Base-by-base conservation (phyloP, 129 eudicot genomes). In the Logfia minima region DNA sequence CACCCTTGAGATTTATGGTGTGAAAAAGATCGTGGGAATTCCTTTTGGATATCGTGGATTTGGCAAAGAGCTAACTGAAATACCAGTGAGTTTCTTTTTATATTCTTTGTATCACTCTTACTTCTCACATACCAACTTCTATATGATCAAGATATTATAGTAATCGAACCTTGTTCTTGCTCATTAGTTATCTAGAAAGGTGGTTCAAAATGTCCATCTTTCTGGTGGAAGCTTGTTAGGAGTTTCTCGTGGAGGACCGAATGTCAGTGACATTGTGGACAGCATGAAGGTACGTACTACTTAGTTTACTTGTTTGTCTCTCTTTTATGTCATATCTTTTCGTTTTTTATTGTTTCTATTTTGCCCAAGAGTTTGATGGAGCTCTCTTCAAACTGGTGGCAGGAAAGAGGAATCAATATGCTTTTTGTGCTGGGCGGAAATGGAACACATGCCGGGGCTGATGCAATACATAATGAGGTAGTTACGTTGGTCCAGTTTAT, bases 31-130 rank as follows among this genome's bases (percentile, higher is more conserved):
- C 21, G 72, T 68, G 69, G 98, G 98, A 68, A 91, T 94, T 77
- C 98, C 98, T 78, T 94, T 89, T 78, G 98, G 98, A 65, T 94
- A 94, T 81, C 98, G 98, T 75, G 98, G 98, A 78, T 94, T 94
- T 35, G 90, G 90, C 84, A 81, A 81, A 45, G 88, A 84, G 51
- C 80, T 91, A 68, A 75, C 84, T 73, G 96, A 91, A 83, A 94
- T 94, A 92, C 96, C 92, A 0, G 98, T 94, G 83, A 91, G 97
- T 86, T 85, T 32, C 31, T 39, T 45, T 68, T 39, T 76, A 48
- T 51, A 69, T 55, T 29, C 52, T 23, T 37, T 59, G 26, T 41
- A 41, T 22, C 10, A 18, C 59, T 61, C 18, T 70, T 4, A 26
- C 35, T 45, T 13, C 35, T 63, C 31, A 41, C 41, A 43, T 66